Conservation (phyloP, 2,329 filamentous ascomycete genomes). For the Aspergillus oerlinghausenensis region DNA sequence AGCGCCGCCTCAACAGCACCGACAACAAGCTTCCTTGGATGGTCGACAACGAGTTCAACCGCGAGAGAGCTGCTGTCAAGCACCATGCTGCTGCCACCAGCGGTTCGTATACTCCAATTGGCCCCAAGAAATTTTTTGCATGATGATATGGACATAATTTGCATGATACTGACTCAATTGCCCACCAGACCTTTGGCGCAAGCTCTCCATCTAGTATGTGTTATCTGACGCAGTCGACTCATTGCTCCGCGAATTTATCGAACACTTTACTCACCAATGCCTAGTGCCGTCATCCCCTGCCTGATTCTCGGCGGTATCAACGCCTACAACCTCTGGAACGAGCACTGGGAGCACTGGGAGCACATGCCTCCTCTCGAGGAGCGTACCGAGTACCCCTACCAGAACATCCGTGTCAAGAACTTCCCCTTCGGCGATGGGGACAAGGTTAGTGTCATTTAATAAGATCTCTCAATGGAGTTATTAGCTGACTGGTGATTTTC, state of each 20-base stretch:
- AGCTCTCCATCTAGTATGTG: slow-evolving; percentile 91
- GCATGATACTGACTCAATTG: slow-evolving; percentile 22
- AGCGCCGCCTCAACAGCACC: slow-evolving; percentile 68
- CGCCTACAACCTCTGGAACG: slow-evolving; percentile 84
- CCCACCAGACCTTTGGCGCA: slow-evolving; percentile 79
- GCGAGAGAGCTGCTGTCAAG: slow-evolving; percentile 85
- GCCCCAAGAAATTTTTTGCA: not conserved
- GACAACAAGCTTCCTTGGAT: slow-evolving; percentile 55
- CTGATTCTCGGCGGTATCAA: slow-evolving; percentile 71
- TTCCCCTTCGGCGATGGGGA: slow-evolving; percentile 93
- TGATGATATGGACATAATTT: not conserved
- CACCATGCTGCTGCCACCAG: slow-evolving; percentile 80
- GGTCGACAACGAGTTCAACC: slow-evolving; percentile 86
- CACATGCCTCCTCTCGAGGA: slow-evolving; percentile 87
- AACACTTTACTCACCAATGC: slow-evolving; percentile 13
- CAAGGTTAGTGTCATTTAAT: slow-evolving; percentile 59
- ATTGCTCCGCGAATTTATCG: not conserved
- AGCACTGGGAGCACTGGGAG: slow-evolving; percentile 94
- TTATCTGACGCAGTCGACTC: slow-evolving; percentile 1
- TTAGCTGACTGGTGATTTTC: slow-evolving; percentile 6
- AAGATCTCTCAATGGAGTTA: not conserved
- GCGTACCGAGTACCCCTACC: slow-evolving; percentile 88
- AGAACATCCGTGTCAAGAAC: slow-evolving; percentile 97
- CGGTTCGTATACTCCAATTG: slow-evolving; percentile 55
- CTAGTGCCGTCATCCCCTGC: slow-evolving; percentile 69